These are phyloP conservation scores for Panicum hallii DNA, from an alignment of 202 grass and related monocot genomes.

Conservation along the genomic window DNA sequence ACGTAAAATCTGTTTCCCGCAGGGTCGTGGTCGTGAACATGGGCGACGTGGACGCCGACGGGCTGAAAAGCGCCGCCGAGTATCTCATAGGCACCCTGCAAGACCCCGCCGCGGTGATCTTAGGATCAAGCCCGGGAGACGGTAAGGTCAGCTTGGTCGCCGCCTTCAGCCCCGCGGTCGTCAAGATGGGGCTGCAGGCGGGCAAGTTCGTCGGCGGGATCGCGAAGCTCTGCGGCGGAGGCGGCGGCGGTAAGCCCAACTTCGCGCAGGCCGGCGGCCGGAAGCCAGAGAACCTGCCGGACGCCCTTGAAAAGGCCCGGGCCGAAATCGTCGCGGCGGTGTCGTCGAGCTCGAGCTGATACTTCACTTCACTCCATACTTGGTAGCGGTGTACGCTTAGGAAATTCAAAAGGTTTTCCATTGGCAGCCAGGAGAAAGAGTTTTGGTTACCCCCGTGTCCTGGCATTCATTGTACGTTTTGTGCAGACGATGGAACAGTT, in stretches of 20 bases:
- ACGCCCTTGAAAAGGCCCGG: conserved; percentile 78
- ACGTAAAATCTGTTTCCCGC: conserved; percentile 24
- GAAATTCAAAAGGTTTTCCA: background rate
- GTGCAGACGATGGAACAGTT: background rate
- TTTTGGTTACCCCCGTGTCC: background rate
- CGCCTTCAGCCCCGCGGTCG: conserved; percentile 73
- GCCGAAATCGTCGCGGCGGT: conserved; percentile 59
- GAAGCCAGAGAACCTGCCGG: conserved; percentile 80
- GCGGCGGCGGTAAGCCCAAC: conserved; percentile 90
- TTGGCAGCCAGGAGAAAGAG: conserved; percentile 2
- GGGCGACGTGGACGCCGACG: conserved; percentile 84
- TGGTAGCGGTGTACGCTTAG: background rate
- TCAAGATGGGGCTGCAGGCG: conserved; percentile 80
- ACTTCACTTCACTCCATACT: background rate
- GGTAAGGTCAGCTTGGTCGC: conserved; percentile 92
- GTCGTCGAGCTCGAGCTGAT: conserved; percentile 53
- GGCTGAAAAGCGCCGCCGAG: conserved; percentile 80
- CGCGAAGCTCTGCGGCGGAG: conserved; percentile 90
- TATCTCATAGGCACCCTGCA: conserved; percentile 68
- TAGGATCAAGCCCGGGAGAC: conserved; percentile 84
- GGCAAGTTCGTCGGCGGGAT: conserved; percentile 88
- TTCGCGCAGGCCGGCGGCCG: conserved; percentile 94
- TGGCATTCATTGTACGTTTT: background rate
- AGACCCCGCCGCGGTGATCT: conserved; percentile 84
- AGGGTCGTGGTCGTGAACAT: conserved; percentile 88